phyloP scores from a whole-genome alignment of 441 rosid species.

The Aleurites moluccanus region DNA sequence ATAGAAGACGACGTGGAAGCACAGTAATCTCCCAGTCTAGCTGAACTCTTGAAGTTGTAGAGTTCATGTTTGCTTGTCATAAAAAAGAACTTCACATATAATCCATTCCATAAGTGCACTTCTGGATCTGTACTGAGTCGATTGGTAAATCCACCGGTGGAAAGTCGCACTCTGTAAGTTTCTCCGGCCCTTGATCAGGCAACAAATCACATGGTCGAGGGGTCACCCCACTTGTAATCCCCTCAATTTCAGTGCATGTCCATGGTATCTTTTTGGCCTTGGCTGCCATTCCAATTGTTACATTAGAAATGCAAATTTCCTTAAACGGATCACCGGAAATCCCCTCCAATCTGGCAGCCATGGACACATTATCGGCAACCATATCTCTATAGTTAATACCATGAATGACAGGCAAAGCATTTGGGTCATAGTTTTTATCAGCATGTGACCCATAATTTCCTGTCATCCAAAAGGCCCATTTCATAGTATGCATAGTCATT shows the following conservation, averaged over 20 bases:
- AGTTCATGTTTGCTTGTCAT: not conserved
- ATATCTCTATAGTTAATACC: conserved; percentile 64
- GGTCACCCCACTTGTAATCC: conserved; percentile 49
- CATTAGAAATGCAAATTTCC: conserved; percentile 72
- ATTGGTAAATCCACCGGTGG: conserved; percentile 58
- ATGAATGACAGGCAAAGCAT: conserved; percentile 57
- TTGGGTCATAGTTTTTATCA: conserved; percentile 60
- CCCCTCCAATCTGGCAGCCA: conserved; percentile 58
- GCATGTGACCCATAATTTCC: conserved; percentile 70
- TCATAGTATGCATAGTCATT: conserved; percentile 64
- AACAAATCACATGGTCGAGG: conserved; percentile 51
- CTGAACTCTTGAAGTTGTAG: not conserved
- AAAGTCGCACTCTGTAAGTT: conserved; percentile 52
- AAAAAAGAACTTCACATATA: conserved; percentile 27
- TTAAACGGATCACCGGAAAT: conserved; percentile 54
- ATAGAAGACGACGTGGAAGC: not conserved
- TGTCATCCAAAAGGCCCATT: conserved; percentile 84
- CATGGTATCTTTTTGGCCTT: conserved; percentile 66
- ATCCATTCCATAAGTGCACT: conserved; percentile 44
- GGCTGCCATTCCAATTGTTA: conserved; percentile 57
- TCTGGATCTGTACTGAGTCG: conserved; percentile 58
- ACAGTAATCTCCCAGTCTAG: not conserved
- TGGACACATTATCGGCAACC: conserved; percentile 57
- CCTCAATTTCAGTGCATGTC: conserved; percentile 57
- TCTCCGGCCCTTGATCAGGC: conserved; percentile 53